These are phyloP conservation scores for Penicillium sp. DNA, from an alignment of 2,329 filamentous ascomycete genomes.

Conservation along the genomic window DNA sequence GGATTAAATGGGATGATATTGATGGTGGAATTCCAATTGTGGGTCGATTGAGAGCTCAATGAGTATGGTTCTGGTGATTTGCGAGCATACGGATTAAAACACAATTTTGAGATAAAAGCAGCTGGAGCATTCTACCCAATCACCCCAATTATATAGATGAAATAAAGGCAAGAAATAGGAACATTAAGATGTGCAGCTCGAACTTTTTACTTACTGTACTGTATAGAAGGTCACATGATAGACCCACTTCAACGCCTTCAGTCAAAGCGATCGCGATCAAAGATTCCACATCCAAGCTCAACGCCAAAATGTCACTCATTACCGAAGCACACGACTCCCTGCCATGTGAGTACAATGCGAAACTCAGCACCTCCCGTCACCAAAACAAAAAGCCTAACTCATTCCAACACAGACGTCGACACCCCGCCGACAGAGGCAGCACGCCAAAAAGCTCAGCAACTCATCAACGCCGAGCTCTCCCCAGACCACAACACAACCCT, in stretches of 20 bases:
- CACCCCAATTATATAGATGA: too few relatives aligned
- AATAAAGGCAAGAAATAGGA: too few relatives aligned
- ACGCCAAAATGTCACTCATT: slow-evolving; percentile 65
- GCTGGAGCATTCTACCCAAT: too few relatives aligned
- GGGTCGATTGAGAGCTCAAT: too few relatives aligned
- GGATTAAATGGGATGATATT: too few relatives aligned
- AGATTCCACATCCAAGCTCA: neutral
- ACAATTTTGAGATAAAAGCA: too few relatives aligned
- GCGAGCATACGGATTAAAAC: too few relatives aligned
- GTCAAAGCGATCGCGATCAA: slow-evolving; percentile 1
- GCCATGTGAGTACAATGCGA: slow-evolving; percentile 76
- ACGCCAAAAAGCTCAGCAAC: slow-evolving; percentile 68
- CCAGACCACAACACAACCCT: slow-evolving; percentile 52
- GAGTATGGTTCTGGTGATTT: too few relatives aligned
- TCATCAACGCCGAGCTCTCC: slow-evolving; percentile 70
- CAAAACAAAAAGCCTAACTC: slow-evolving; percentile 14
- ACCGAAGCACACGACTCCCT: slow-evolving; percentile 77
- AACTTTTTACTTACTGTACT: neutral
- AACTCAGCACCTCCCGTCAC: slow-evolving; percentile 34
- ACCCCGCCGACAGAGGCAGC: slow-evolving; percentile 64
- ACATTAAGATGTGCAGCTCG: neutral
- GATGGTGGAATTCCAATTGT: too few relatives aligned
- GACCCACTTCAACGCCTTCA: neutral
- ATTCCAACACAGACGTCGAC: slow-evolving; percentile 81
- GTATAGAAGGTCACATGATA: slow-evolving; percentile 9